These are phyloP conservation scores for Phoma sp. DNA, from an alignment of 2,329 filamentous ascomycete species.

Conservation along the genomic window DNA sequence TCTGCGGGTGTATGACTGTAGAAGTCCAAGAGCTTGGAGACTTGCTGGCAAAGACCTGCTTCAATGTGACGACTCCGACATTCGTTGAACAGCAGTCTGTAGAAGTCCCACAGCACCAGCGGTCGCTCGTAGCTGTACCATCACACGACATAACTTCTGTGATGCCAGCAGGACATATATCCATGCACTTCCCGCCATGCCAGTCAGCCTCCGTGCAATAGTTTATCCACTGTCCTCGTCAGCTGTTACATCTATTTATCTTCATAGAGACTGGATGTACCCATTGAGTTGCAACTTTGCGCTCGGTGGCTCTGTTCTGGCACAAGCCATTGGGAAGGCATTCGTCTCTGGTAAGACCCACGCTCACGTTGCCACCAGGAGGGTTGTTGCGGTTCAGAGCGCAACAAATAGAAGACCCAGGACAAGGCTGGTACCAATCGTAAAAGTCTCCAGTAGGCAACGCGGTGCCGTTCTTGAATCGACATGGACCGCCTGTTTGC, in stretches of 20 bases:
- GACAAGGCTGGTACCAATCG: not conserved
- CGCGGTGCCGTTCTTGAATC: not conserved
- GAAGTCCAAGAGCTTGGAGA: not conserved
- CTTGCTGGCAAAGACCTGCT: not conserved
- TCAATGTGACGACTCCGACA: not conserved
- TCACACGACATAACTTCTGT: not conserved
- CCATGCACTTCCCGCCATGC: not conserved
- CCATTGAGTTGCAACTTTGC: not conserved
- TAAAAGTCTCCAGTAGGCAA: not conserved
- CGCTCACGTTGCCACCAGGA: not conserved
- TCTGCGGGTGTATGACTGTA: too few relatives aligned
- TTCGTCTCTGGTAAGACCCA: not conserved
- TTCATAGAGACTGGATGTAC: not conserved
- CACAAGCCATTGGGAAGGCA: not conserved
- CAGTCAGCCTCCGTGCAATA: not conserved
- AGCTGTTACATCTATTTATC: not conserved
- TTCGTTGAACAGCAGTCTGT: not conserved
- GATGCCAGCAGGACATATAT: not conserved
- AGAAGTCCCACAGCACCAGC: not conserved
- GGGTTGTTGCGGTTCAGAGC: not conserved
- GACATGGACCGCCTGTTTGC: not conserved
- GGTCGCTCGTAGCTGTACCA: not conserved
- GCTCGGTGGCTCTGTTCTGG: not conserved
- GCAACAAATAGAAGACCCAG: not conserved
- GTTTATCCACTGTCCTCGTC: not conserved